These are phyloP conservation scores for Tilletia indica DNA, from an alignment of 1,284 basidiomycete genomes.

Conservation along the genomic window DNA sequence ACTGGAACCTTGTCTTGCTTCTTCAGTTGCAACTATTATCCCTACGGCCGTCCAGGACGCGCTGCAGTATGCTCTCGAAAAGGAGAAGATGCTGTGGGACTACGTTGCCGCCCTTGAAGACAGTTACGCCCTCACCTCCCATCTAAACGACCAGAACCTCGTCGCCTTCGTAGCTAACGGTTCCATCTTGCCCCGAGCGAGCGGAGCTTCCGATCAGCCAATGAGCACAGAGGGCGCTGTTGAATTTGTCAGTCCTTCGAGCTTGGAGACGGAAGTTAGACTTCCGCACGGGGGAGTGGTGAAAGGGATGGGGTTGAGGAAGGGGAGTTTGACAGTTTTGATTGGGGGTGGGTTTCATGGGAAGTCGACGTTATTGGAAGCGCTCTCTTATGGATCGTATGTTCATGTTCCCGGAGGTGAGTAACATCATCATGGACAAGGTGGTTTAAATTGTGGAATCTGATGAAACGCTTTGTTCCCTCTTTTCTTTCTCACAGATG, in stretches of 20 bases:
- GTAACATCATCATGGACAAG: too few species aligned
- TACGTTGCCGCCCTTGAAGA: constrained; percentile 25
- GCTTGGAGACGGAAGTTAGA: constrained; percentile 13
- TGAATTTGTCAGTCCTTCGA: constrained; percentile 21
- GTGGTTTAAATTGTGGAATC: too few species aligned
- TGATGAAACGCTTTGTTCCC: too few species aligned
- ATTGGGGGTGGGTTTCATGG: constrained; percentile 29
- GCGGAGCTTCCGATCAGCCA: constrained; percentile 23
- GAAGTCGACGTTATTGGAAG: constrained; percentile 29
- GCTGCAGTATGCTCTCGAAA: constrained; percentile 12
- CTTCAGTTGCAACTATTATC: too few species aligned
- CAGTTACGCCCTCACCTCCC: constrained; percentile 19
- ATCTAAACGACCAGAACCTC: constrained; percentile 19
- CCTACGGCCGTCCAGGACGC: too few species aligned
- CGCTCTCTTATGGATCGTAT: constrained; percentile 23
- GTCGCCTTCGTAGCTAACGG: constrained; percentile 27
- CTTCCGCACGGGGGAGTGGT: constrained; percentile 24
- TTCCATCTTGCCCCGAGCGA: constrained; percentile 22
- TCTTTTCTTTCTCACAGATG: constrained; percentile 11
- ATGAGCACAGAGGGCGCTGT: constrained; percentile 7
- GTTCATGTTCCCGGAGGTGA: constrained; percentile 22
- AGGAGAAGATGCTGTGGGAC: background rate
- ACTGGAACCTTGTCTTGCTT: too few species aligned
- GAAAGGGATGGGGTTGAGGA: constrained; percentile 22
- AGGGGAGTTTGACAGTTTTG: constrained; percentile 18